Percentiles rank a stretch among this genome's conserved stretches.
Conservation (phyloP, 1,139 yeast species). For the Yamadazyma diddensiae region DNA sequence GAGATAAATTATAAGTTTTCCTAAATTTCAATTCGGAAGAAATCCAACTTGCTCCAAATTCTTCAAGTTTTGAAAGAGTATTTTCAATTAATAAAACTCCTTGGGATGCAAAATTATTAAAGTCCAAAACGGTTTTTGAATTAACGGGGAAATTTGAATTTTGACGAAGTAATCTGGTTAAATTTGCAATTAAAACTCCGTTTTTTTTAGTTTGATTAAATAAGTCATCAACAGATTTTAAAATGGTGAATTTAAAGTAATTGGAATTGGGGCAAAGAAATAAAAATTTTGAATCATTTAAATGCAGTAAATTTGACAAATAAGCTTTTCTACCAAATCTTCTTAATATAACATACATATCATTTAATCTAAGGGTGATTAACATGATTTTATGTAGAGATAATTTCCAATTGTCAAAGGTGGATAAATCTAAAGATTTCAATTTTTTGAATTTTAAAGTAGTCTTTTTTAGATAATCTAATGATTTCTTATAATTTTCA, state of each 20-base stretch:
- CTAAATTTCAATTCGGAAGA: conserved; percentile 37
- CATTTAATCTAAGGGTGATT: conserved; percentile 43
- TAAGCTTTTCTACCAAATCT: conserved; percentile 44
- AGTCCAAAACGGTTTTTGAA: conserved; percentile 37
- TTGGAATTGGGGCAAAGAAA: conserved; percentile 21
- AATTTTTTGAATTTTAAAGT: conserved; percentile 22
- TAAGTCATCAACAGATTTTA: conserved; percentile 39
- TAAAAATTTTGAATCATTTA: conserved; percentile 38
- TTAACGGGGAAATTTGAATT: conserved; percentile 37
- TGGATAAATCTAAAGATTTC: conserved; percentile 17
- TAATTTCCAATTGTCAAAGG: conserved; percentile 21
- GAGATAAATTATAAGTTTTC: conserved; percentile 28
- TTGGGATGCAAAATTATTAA: conserved; percentile 36
- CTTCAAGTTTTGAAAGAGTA: conserved; percentile 25
- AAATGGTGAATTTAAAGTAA: conserved; percentile 26
- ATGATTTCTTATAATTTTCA: conserved; percentile 19
- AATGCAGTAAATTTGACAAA: conserved; percentile 38
- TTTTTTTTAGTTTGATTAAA: conserved; percentile 50
- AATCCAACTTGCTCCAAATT: conserved; percentile 37
- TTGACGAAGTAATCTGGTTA: conserved; percentile 48
- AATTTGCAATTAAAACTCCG: conserved; percentile 49
- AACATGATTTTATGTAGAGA: conserved; percentile 50
- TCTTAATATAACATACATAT: conserved; percentile 42
- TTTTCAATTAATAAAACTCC: conserved; percentile 25
- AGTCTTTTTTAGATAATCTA: conserved; percentile 24